Percentiles rank a stretch among this genome's conserved stretches.
These are phyloP conservation scores for Hibiscus tridactylites DNA, from an alignment of 345 rosid species.

Conservation along the genomic window DNA sequence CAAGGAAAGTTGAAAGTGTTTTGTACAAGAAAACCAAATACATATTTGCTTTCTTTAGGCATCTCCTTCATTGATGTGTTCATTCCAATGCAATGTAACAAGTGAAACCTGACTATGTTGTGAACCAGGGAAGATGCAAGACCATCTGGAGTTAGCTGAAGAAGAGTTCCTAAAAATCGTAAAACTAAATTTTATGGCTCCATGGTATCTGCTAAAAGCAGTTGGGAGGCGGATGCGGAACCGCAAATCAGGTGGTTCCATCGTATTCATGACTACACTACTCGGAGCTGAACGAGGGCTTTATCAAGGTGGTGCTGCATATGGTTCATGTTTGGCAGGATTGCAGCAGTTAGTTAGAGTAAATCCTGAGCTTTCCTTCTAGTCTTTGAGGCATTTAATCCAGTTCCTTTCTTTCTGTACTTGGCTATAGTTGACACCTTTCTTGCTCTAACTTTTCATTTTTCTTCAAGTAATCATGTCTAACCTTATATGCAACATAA, in stretches of 20 bases:
- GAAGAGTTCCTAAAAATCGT: constrained; percentile 50
- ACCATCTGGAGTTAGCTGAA: constrained; percentile 48
- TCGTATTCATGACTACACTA: constrained; percentile 55
- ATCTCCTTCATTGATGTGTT: not conserved
- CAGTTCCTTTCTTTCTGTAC: too few relatives aligned
- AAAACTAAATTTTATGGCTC: constrained; percentile 57
- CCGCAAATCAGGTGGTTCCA: constrained; percentile 54
- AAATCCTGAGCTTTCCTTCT: not conserved
- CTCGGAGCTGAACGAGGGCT: constrained; percentile 71
- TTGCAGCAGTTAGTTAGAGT: constrained; percentile 79
- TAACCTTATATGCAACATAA: too few relatives aligned
- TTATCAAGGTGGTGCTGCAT: constrained; percentile 84
- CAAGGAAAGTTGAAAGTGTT: too few relatives aligned
- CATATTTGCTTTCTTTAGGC: not conserved
- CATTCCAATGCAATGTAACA: not conserved
- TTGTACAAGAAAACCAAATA: not conserved
- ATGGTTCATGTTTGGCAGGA: constrained; percentile 64
- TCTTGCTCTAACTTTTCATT: too few relatives aligned
- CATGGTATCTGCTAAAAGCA: constrained; percentile 73
- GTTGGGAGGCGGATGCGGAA: constrained; percentile 65
- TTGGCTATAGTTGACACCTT: too few relatives aligned
- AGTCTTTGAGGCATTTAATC: too few relatives aligned
- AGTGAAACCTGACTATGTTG: not conserved
- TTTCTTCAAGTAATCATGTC: too few relatives aligned
- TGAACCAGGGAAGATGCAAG: constrained; percentile 55